Conservation (phyloP, 768 basidiomycete species). For the Gloeostereum incarnatum region DNA sequence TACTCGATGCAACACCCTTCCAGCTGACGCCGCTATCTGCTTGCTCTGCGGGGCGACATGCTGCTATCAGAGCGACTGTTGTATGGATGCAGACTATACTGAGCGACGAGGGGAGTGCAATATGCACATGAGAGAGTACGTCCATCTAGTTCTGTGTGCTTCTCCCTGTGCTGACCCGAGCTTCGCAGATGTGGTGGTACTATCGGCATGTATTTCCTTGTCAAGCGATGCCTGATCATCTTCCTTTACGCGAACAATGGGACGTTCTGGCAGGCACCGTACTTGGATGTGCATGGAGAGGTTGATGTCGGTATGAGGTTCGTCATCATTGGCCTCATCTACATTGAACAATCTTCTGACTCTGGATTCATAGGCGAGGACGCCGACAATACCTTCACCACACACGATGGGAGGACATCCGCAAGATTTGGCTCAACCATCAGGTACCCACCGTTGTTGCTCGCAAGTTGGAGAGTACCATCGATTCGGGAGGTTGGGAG, state of each 20-base stretch:
- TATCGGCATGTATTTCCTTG: conserved; percentile 82
- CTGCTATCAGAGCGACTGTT: conserved; percentile 92
- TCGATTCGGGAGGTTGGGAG: conserved; percentile 94
- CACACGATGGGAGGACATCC: conserved; percentile 84
- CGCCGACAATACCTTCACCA: conserved; percentile 82
- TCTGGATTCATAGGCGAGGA: conserved; percentile 51
- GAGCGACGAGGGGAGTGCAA: conserved; percentile 83
- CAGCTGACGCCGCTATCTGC: conserved; percentile 84
- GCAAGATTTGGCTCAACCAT: conserved; percentile 86
- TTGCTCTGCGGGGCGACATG: conserved; percentile 80
- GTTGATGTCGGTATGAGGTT: conserved; percentile 89
- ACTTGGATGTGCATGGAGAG: conserved; percentile 92
- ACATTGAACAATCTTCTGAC: conserved; percentile 1
- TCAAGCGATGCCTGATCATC: conserved; percentile 85
- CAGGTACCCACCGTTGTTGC: conserved; percentile 87
- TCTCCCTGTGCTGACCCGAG: background rate
- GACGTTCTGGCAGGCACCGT: conserved; percentile 83
- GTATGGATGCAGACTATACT: conserved; percentile 56
- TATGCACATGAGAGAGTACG: conserved; percentile 92
- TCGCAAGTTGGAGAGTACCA: conserved; percentile 75
- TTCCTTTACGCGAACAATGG: conserved; percentile 87
- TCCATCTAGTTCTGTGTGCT: conserved; percentile 28
- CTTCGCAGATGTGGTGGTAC: conserved; percentile 75
- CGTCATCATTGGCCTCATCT: conserved; percentile 10
- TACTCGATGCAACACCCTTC: conserved; percentile 65